Conservation (phyloP, 306 rosid genomes). For the Styphnolobium japonicum region DNA sequence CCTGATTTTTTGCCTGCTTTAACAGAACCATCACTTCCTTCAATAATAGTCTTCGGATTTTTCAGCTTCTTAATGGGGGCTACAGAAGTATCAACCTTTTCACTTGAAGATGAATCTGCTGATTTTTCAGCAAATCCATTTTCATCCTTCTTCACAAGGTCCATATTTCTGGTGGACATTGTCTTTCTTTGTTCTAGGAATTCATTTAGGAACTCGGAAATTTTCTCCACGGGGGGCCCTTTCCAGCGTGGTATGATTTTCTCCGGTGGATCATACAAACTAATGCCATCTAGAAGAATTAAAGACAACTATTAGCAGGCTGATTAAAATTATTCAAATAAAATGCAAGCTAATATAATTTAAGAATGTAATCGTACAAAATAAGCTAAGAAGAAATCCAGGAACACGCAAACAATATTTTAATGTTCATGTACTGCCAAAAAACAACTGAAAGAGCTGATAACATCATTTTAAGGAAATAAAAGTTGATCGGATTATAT, state of each 20-base stretch:
- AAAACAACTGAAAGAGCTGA: neutral
- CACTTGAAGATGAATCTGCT: conserved; percentile 38
- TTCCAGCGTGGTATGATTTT: conserved; percentile 92
- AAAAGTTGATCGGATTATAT: conserved; percentile 19
- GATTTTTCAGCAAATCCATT: conserved; percentile 37
- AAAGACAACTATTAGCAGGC: conserved; percentile 27
- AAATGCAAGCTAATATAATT: conserved; percentile 9
- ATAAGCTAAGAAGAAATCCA: neutral
- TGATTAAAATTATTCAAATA: conserved; percentile 5
- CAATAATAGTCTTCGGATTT: conserved; percentile 59
- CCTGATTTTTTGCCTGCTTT: conserved; percentile 80
- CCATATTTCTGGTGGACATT: conserved; percentile 34
- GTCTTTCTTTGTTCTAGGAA: conserved; percentile 55
- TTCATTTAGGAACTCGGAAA: conserved; percentile 59
- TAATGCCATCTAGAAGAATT: conserved; percentile 68
- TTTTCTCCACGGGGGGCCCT: conserved; percentile 72
- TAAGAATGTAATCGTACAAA: neutral
- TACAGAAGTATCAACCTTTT: conserved; percentile 28
- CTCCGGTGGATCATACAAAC: conserved; percentile 82
- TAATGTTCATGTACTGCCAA: neutral
- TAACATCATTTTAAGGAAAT: conserved; percentile 5
- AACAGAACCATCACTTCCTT: conserved; percentile 89
- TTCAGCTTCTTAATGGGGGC: conserved; percentile 28
- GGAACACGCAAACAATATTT: neutral
- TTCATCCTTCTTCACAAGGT: conserved; percentile 46